Base-by-base conservation (phyloP, 129 eudicot genomes). In the Apium graveolens region DNA sequence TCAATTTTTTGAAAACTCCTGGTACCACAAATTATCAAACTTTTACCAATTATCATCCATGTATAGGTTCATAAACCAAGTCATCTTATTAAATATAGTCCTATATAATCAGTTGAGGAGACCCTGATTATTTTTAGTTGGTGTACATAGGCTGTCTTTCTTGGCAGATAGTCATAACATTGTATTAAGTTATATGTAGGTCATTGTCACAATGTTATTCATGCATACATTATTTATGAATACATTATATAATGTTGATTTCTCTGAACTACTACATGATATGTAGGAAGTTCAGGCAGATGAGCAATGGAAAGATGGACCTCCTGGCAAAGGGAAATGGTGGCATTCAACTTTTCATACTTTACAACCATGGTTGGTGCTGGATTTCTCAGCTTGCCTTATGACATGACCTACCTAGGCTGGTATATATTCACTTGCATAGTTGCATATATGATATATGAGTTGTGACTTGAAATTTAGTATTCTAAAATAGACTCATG, bases 341-440 rank as follows among this genome's bases (percentile, higher is more conserved):
- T 94, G 98, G 98, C 86, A 89, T 84, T 89, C 98, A 10, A 90
- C 98, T 49, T 94, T 94, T 76, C 98, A 94, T 84, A 91, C 96
- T 0, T 94, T 86, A 94, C 97, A 9, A 97, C 98, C 85, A 91
- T 94, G 98, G 98, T 94, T 72, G 98, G 98, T 78, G 98, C 98
- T 60, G 98, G 98, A 13, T 97, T 94, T 88, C 98, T 94, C 78
- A 88, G 98, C 89, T 82, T 94, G 78, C 98, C 97, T 45, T 89
- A 88, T 77, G 98, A 97, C 78, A 91, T 94, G 93, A 91, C 98
- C 74, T 86, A 94, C 87, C 84, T 94, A 29, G 97, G 29, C n/a
- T n/a, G n/a, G n/a, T n/a, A n/a, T n/a, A n/a, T n/a, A n/a, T n/a
- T n/a, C n/a, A n/a, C n/a, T n/a, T n/a, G n/a, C n/a, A n/a, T n/a